Evolutionary conservation across 257 asterid genomes (phyloP).

Genomic region (Ajuga chamaepitys): DNA sequence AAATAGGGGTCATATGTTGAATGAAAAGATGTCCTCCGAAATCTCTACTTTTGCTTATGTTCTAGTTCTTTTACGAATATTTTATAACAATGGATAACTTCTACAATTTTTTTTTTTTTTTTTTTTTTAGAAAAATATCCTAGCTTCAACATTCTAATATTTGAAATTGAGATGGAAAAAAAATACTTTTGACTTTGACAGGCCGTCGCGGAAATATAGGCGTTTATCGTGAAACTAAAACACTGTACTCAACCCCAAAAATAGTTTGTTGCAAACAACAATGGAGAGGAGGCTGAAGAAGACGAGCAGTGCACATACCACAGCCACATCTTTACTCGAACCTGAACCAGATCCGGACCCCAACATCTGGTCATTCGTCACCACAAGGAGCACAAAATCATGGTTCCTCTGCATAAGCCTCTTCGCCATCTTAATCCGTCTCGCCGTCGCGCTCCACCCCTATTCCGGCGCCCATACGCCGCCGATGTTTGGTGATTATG

Average conservation of each 20-base stretch:
- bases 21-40: too few species aligned
- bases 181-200: too few species aligned
- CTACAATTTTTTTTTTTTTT: too few species aligned
- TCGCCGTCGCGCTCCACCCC: constrained; percentile 68
- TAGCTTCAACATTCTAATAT: too few species aligned
- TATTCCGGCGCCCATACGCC: constrained; percentile 90
- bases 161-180: too few species aligned
- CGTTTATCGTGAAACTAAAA: background rate
- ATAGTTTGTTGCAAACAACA: constrained; percentile 1
- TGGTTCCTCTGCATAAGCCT: constrained; percentile 61
- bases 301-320: constrained; percentile 21
- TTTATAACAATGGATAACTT: too few species aligned
- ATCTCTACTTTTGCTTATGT: too few species aligned
- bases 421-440: constrained; percentile 74
- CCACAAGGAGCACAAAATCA: constrained; percentile 32
- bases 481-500: constrained; percentile 84
- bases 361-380: constrained; percentile 45
- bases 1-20: too few species aligned
- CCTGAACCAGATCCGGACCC: constrained; percentile 20
- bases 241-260: background rate
- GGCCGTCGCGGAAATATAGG: background rate
- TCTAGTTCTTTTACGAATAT: too few species aligned
- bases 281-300: constrained; percentile 38
- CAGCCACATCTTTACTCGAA: constrained; percentile 9
- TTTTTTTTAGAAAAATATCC: too few species aligned